Evolutionary conservation across 2,329 filamentous ascomycete genomes (phyloP).

Genomic region (Talaromyces sp.): DNA sequence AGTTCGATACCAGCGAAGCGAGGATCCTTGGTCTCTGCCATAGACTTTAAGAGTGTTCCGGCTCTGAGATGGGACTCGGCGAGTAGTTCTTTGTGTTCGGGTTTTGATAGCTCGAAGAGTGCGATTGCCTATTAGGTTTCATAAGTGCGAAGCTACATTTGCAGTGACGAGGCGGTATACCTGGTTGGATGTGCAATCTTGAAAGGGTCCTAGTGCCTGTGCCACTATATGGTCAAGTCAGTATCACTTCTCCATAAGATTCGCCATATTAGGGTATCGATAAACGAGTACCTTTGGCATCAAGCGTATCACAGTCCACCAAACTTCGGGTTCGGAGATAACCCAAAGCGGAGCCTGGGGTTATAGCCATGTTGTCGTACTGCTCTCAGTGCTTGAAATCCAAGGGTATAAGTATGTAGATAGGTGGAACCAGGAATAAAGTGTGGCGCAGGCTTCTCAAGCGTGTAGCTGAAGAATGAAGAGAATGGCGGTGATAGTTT

Average conservation of each 20-base stretch:
- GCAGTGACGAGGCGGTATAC: conserved; percentile 28
- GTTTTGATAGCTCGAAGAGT: conserved; percentile 48
- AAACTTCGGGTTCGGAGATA: conserved; percentile 23
- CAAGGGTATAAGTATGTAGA: background rate
- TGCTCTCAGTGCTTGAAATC: background rate
- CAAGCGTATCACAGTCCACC: conserved; percentile 55
- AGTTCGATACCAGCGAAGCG: conserved; percentile 38
- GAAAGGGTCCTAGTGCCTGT: conserved; percentile 49
- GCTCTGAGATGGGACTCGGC: conserved; percentile 26
- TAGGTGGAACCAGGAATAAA: background rate
- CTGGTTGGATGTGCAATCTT: conserved; percentile 58
- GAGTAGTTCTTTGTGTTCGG: conserved; percentile 35
- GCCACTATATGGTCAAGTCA: conserved; percentile 39
- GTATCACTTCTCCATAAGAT: background rate
- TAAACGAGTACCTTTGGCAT: conserved; percentile 44
- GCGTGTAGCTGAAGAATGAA: background rate
- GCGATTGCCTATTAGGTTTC: conserved; percentile 47
- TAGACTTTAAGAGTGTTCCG: conserved; percentile 35
- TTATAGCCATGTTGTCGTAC: conserved; percentile 8
- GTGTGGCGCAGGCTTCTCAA: background rate
- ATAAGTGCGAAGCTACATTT: background rate
- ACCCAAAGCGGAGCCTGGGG: conserved; percentile 8
- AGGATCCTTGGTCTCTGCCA: conserved; percentile 32
- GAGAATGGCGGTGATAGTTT: background rate
- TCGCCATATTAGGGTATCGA: too few relatives aligned